Base-by-base conservation (phyloP, 1,284 basidiomycete species). In the Malassezia obtusa region DNA sequence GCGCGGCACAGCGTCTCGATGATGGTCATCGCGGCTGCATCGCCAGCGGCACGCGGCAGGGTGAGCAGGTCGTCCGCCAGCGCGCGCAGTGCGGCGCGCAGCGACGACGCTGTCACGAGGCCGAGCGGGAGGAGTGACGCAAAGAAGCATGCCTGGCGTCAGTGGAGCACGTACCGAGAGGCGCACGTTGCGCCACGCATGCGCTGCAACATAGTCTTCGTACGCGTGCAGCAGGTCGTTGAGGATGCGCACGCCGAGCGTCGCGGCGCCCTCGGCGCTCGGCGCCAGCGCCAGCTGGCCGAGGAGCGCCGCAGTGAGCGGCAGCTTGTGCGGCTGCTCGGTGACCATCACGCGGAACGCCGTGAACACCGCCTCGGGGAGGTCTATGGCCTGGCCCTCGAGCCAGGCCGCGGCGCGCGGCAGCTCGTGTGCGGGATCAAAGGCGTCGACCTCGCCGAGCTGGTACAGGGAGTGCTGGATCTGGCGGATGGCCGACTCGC, bases 11-110 rank as follows among this genome's bases (percentile, higher is more conserved):
- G 77, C 9, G 87, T 88, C 71, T 94, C 89, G 7, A 83, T 85
- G 17, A 89, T 88, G 74, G 87, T 89, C 19, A 89, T 76, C 1
- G 86, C 85, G 0, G 87, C 88, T 3, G 24, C 30, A 11, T 49
- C 52, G 9, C 39, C 45, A 17, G 33, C 52, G n/a, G 24, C 19
- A 33, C 45, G 45, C 17, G 45, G n/a, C 7, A 43, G 40, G 15
- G n/a, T 28, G 8, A 24, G 86, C 24, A 94, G 77, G 2, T 92
- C 89, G 0, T 83, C 80, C 3, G 84, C 83, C 63, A 92, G 87
- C 0, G 87, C 85, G 57, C 83, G 82, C 24, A 92, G 79, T 11
- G 90, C 80, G 7, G 82, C 79, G 40, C 85, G 78, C 77, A 94
- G 80, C 3, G 88, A 89, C 14, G 82, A 79, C 0, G 83, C 75